Evolutionary conservation across 2,329 filamentous ascomycete genomes (phyloP), one percentile per base, ranked within the genome.

Genomic region (Sclerotinia trifoliorum): DNA sequence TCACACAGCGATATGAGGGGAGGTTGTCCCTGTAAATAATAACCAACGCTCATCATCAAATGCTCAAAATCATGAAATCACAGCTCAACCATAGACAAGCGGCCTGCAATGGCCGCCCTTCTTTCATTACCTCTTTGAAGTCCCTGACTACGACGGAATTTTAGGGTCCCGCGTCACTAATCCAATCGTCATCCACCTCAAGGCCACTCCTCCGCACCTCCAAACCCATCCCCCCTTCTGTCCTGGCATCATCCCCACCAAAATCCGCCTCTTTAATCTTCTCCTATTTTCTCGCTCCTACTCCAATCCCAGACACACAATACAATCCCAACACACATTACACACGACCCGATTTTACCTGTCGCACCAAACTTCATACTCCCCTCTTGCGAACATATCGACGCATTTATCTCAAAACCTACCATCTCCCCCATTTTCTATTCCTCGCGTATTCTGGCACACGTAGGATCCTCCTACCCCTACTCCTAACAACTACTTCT

Each of bases 371-470:
- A 19, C 61, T 75, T 8, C 29, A 44, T 48, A 71, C 65, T n/a
- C 48, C 68, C 7, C 68, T 76, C 21, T 71, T 75, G 17, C 69
- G 63, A 39, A 72, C 71, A 32, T 75, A 74, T 35, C 71, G 72
- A 11, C 62, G 64, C 1, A 62, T 70, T 54, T 75, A 76, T 39
- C 67, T 71, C 3, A 71, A 76, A 69, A 73, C 74, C 5, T 74
- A 70, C 57, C 70, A 73, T 24, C 68, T 75, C 13, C 72, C 2
- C 44, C 64, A 0, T n/a, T 44, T 1, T 70, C 24, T 15, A 73
- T 72, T 56, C 66, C 74, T 15, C 71, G 71, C 39, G 69, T 74
- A 3, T 76, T 75, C 70, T 73, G 65, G 66, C 71, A 73, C 42
- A 58, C 49, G 0, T 52, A 62, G 15, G 29, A 65, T 1, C 68